Evolutionary conservation across 495 filamentous ascomycete species (phyloP).

Genomic region (Penicillium canescens): DNA sequence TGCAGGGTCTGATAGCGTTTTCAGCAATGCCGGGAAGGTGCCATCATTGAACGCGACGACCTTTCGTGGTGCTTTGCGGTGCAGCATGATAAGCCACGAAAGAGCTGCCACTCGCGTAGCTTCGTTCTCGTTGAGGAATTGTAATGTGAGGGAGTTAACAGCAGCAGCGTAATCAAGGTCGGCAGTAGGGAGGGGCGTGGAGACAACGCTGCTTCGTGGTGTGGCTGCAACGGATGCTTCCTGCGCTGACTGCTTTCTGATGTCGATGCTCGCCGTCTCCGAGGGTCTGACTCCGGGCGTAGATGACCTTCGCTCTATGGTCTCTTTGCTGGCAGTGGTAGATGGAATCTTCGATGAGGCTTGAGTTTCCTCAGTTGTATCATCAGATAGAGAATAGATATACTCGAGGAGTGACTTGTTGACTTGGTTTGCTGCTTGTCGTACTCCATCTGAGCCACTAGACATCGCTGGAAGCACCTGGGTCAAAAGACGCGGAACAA

Average conservation of each 20-base stretch:
- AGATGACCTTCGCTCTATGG: constrained; percentile 55
- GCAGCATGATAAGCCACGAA: constrained; percentile 96
- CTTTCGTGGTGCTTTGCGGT: constrained; percentile 90
- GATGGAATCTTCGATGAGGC: constrained; percentile 38
- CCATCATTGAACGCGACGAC: constrained; percentile 95
- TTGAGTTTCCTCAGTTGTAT: constrained; percentile 50
- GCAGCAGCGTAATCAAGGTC: constrained; percentile 96
- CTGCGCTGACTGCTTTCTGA: constrained; percentile 33
- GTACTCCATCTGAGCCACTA: constrained; percentile 83
- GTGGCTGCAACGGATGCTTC: constrained; percentile 47
- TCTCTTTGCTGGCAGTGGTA: constrained; percentile 49
- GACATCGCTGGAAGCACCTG: constrained; percentile 95
- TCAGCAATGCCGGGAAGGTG: constrained; percentile 93
- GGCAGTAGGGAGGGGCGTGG: constrained; percentile 45
- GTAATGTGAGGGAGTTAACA: constrained; percentile 90
- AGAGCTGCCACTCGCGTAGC: constrained; percentile 91
- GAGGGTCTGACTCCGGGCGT: constrained; percentile 44
- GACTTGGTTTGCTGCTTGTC: constrained; percentile 82
- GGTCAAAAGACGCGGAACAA: constrained; percentile 86
- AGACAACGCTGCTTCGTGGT: constrained; percentile 42
- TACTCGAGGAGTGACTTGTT: constrained; percentile 90
- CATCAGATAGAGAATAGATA: constrained; percentile 86
- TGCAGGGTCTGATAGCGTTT: constrained; percentile 93
- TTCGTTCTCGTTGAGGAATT: constrained; percentile 96
- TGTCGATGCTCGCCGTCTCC: constrained; percentile 32